Evolutionary conservation across 2,329 filamentous ascomycete species (phyloP).

Genomic region (Leptographium wingfieldii): DNA sequence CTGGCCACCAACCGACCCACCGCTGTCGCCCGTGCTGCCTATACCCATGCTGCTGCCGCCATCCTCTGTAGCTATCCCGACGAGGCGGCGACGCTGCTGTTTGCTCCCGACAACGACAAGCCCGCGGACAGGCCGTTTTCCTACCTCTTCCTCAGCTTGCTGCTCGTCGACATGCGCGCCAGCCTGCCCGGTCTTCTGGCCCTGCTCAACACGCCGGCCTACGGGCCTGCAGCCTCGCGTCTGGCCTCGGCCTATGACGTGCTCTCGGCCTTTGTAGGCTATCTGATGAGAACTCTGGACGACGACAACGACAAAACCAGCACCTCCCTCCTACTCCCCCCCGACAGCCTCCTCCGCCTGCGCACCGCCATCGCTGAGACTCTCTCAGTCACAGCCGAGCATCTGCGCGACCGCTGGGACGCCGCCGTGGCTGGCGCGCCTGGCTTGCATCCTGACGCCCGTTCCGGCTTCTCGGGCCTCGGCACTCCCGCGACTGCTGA

Average conservation of each 20-base stretch:
- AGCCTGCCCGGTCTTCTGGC: slow-evolving; percentile 47
- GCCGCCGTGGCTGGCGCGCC: slow-evolving; percentile 48
- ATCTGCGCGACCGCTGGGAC: slow-evolving; percentile 58
- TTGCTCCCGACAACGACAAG: slow-evolving; percentile 27
- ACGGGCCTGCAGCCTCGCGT: slow-evolving; percentile 36
- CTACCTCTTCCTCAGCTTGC: slow-evolving; percentile 50
- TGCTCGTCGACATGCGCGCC: slow-evolving; percentile 53
- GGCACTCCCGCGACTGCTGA: slow-evolving; percentile 27
- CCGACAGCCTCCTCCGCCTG: slow-evolving; percentile 48
- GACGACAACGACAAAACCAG: slow-evolving; percentile 22
- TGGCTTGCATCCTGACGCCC: slow-evolving; percentile 46
- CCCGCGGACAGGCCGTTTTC: slow-evolving; percentile 33
- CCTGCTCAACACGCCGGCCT: slow-evolving; percentile 41
- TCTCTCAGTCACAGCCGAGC: slow-evolving; percentile 50
- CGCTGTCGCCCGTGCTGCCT: slow-evolving; percentile 41
- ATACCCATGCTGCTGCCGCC: slow-evolving; percentile 44
- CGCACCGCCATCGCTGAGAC: slow-evolving; percentile 49
- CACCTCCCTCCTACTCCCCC: slow-evolving; percentile 25
- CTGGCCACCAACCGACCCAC: slow-evolving; percentile 44
- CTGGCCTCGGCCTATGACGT: slow-evolving; percentile 50
- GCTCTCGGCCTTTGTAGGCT: slow-evolving; percentile 47
- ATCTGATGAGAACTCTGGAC: slow-evolving; percentile 41
- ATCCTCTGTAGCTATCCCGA: slow-evolving; percentile 43
- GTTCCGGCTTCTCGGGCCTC: slow-evolving; percentile 18
- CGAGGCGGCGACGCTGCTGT: slow-evolving; percentile 35